A percentile compares a stretch with the other conserved stretches of the same genome.
Conservation (phyloP, 2,329 filamentous ascomycete species). For the Pseudopithomyces chartarum region DNA sequence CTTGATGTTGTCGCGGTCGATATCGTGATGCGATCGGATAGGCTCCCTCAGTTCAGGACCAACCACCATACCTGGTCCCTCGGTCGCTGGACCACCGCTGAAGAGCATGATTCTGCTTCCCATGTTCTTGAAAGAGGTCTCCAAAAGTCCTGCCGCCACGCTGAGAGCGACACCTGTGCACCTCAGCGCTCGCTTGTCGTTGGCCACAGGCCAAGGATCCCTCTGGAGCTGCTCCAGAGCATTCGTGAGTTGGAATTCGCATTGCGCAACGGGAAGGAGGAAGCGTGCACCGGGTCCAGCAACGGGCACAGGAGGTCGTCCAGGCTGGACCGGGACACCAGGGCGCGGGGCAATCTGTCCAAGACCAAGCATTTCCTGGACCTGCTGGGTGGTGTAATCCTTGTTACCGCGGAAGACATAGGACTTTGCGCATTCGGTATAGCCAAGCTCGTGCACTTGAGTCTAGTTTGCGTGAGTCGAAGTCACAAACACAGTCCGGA, state of each 20-base stretch:
- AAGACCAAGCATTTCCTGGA: conserved; percentile 98
- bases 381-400: conserved; percentile 96
- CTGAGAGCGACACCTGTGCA: conserved; percentile 97
- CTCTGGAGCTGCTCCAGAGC: conserved; percentile 93
- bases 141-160: conserved; percentile 88
- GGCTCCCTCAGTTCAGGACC: conserved; percentile 94
- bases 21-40: conserved; percentile 97
- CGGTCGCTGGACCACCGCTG: conserved; percentile 90
- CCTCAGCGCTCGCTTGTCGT: conserved; percentile 85
- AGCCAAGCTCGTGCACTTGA: conserved; percentile 97
- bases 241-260: conserved; percentile 96
- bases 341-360: conserved; percentile 74
- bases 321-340: conserved; percentile 69
- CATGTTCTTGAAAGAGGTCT: conserved; percentile 93
- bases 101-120: conserved; percentile 98
- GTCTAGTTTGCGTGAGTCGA: conserved; percentile 58
- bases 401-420: conserved; percentile 98
- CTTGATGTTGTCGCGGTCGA: conserved; percentile 98
- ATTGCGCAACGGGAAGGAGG: conserved; percentile 90
- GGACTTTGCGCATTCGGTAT: conserved; percentile 96
- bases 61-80: conserved; percentile 96
- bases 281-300: conserved; percentile 87
- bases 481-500: not conserved
- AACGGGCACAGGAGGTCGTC: conserved; percentile 69
- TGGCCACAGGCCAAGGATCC: conserved; percentile 96